Percentiles rank a stretch among this genome's conserved stretches.
These are phyloP conservation scores for Neophaeococcomyces mojaviensis DNA, from an alignment of 2,329 filamentous ascomycete genomes.

Conservation along the genomic window DNA sequence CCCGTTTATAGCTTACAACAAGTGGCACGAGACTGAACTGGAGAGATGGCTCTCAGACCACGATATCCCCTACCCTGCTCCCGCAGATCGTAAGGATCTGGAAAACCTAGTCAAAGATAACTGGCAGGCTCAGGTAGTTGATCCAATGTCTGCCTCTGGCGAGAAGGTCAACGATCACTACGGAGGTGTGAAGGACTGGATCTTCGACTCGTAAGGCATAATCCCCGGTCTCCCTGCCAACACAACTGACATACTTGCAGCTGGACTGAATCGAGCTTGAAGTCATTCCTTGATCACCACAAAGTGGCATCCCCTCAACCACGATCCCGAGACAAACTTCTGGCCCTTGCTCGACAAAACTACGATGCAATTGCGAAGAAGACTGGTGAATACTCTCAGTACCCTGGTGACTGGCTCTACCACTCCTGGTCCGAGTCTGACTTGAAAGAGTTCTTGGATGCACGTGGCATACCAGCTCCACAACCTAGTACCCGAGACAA, in stretches of 20 bases:
- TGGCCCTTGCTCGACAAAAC: slow-evolving; percentile 69
- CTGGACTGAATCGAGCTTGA: slow-evolving; percentile 89
- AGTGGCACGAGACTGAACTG: slow-evolving; percentile 96
- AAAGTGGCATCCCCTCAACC: slow-evolving; percentile 84
- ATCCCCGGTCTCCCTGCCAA: slow-evolving; percentile 9
- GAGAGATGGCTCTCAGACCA: slow-evolving; percentile 95
- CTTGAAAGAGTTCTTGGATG: slow-evolving; percentile 87
- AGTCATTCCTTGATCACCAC: slow-evolving; percentile 84
- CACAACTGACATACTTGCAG: slow-evolving; percentile 43
- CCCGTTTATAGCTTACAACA: slow-evolving; percentile 72
- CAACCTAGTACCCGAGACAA: slow-evolving; percentile 80
- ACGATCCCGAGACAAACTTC: slow-evolving; percentile 71
- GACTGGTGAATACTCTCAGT: slow-evolving; percentile 67
- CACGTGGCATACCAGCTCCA: slow-evolving; percentile 68
- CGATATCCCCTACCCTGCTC: slow-evolving; percentile 80
- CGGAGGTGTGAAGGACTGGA: slow-evolving; percentile 73
- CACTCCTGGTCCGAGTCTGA: slow-evolving; percentile 87
- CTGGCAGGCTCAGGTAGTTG: slow-evolving; percentile 73
- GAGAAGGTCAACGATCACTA: slow-evolving; percentile 68
- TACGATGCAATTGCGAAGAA: slow-evolving; percentile 73
- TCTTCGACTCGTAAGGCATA: slow-evolving; percentile 68
- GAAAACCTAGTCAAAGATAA: slow-evolving; percentile 81
- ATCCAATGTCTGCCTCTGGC: slow-evolving; percentile 67
- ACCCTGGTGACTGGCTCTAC: slow-evolving; percentile 94
- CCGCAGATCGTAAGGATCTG: slow-evolving; percentile 89